phyloP scores from a whole-genome alignment of 2,329 filamentous ascomycete species.

The Fusarium sp. region DNA sequence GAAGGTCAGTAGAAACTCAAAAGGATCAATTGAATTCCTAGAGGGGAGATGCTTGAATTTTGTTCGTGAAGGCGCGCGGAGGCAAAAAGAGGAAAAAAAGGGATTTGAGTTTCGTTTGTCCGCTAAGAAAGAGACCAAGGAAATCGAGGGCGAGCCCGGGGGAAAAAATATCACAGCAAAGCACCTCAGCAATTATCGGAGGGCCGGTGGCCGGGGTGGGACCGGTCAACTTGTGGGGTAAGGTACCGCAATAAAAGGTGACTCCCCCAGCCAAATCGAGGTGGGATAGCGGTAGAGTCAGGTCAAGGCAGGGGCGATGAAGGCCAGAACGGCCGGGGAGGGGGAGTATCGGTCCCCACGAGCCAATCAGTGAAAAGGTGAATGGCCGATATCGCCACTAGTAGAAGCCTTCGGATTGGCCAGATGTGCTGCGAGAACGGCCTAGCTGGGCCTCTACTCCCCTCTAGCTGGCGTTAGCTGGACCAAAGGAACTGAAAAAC shows the following conservation, averaged over 20 bases:
- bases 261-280: slow-evolving; percentile 22
- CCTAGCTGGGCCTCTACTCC: neutral
- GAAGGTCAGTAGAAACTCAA: slow-evolving; percentile 11
- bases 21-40: slow-evolving; percentile 28
- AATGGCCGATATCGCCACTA: slow-evolving; percentile 45
- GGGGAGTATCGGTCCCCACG: slow-evolving; percentile 4
- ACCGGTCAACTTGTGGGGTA: slow-evolving; percentile 38
- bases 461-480: slow-evolving; percentile 14
- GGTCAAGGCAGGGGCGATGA: slow-evolving; percentile 20
- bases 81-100: slow-evolving; percentile 23
- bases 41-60: slow-evolving; percentile 2
- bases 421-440: slow-evolving; percentile 5
- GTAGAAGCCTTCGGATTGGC: slow-evolving; percentile 36
- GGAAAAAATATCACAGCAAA: slow-evolving; percentile 23
- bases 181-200: slow-evolving; percentile 17
- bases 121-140: slow-evolving; percentile 16
- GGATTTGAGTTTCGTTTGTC: slow-evolving; percentile 1
- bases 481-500: slow-evolving; percentile 21
- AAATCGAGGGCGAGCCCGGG: slow-evolving; percentile 26
- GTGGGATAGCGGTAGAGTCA: slow-evolving; percentile 8
- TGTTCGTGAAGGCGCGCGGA: slow-evolving; percentile 11
- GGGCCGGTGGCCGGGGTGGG: slow-evolving; percentile 39
- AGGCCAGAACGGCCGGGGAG: slow-evolving; percentile 20
- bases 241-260: slow-evolving; percentile 24
- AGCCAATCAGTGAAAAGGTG: slow-evolving; percentile 23